Base-by-base conservation (phyloP, 139 green algal species). In the Coelastrella sp. region DNA sequence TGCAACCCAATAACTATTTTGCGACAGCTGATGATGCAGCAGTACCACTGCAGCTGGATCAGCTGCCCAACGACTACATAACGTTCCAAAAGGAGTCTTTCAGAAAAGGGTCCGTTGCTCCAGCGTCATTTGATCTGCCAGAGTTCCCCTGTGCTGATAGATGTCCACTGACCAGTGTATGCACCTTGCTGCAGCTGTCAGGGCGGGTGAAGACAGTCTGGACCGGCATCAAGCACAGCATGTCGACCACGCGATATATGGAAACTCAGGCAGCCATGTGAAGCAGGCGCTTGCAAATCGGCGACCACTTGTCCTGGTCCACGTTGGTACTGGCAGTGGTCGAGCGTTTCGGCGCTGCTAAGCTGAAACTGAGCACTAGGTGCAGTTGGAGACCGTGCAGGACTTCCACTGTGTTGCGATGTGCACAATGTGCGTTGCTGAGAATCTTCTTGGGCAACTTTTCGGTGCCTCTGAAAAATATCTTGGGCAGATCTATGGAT, bases 1-100 rank as follows among this genome's bases (percentile, higher is more conserved):
- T 94, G 49, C 92, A 94, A 83, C 89, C 87, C 35, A 94, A 94
- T 70, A 89, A 91, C 66, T 94, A 91, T 60, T 91, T 82, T n/a
- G 65, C 76, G 0, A 91, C 61, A 86, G 78, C 87, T n/a, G 87
- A 91, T 25, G 76, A 78, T 15, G 19, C 8, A 8, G 73, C 17
- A 6, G 14, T 84, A 9, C 85, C 85, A 6, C 12, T 90, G 73
- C 56, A 90, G 85, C 73, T 90, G 17, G 84, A 88, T 12, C 84
- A 94, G 70, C 72, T 91, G 61, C 90, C 89, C 27, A 90, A 87
- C 60, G 92, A 90, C 35, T 84, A 65, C 79, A 70, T 80, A 17
- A 79, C 87, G 7, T 86, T 93, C 70, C 75, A 88, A 11, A 78
- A 70, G 11, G 82, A 79, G 22, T 88, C 74, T 7, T 89, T 90